phyloP scores from a whole-genome alignment of 139 green algal species.

The Astrephomene gubernaculifera region DNA sequence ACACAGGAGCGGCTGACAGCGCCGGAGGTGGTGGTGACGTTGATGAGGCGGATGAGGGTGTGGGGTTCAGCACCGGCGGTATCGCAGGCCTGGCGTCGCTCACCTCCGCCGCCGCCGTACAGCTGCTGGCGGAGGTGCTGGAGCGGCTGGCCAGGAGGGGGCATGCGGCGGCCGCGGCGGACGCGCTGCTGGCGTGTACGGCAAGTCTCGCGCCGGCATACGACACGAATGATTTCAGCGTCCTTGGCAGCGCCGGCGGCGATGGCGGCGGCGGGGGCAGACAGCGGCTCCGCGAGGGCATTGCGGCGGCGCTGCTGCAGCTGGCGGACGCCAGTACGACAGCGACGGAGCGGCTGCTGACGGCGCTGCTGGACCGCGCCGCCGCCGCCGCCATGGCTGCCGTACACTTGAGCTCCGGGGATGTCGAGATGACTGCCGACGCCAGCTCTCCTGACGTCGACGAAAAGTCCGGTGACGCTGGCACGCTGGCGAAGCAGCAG shows the following conservation, averaged over 20 bases:
- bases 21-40: slow-evolving; percentile 5
- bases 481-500: neutral
- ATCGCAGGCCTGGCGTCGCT: neutral
- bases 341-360: slow-evolving; percentile 12
- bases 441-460: neutral
- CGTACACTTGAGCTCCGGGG: neutral
- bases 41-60: neutral
- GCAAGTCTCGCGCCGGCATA: neutral
- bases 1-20: neutral
- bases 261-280: neutral
- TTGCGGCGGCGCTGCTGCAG: neutral
- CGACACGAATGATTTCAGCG: neutral
- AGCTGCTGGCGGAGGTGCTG: slow-evolving; percentile 11
- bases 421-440: neutral
- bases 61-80: neutral
- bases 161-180: slow-evolving; percentile 1
- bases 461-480: neutral
- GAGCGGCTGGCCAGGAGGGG: slow-evolving; percentile 10
- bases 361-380: slow-evolving; percentile 22
- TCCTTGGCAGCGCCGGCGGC: too few species aligned
- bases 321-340: neutral
- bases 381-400: neutral
- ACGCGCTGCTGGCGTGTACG: slow-evolving; percentile 22
- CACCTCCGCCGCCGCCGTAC: neutral
- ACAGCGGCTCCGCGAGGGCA: neutral